Percentiles rank a stretch among this genome's conserved stretches.
These are phyloP conservation scores for Murraya koenigii DNA, from an alignment of 345 rosid species.

Conservation along the genomic window DNA sequence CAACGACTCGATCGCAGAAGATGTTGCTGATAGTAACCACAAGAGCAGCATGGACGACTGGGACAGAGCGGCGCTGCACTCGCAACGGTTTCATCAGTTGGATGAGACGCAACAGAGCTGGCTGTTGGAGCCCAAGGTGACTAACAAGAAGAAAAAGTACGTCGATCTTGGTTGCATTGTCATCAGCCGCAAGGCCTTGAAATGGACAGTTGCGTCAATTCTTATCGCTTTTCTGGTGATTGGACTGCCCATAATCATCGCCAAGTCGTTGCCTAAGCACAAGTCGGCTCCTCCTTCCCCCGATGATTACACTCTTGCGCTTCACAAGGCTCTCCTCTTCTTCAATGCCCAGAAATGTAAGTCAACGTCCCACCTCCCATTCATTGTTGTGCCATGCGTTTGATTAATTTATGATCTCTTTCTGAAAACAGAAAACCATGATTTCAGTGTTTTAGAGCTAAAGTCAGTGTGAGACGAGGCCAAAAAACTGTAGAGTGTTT, in stretches of 20 bases:
- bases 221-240: conserved; percentile 48
- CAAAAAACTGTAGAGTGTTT: too few species aligned
- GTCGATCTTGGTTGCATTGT: conserved; percentile 77
- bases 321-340: conserved; percentile 76
- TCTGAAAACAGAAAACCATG: too few species aligned
- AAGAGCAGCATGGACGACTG: too few species aligned
- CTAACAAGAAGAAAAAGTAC: conserved; percentile 50
- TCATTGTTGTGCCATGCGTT: rapidly evolving
- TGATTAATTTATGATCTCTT: too few species aligned
- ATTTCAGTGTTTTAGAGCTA: too few species aligned
- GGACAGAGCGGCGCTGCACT: conserved; percentile 15
- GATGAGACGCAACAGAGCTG: conserved; percentile 91
- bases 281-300: conserved; percentile 50
- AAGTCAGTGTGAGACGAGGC: too few species aligned
- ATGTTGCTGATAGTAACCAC: too few species aligned
- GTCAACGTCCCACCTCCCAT: conserved; percentile 10
- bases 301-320: conserved; percentile 72
- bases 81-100: conserved; percentile 30
- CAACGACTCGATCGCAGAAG: conserved; percentile 6
- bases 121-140: conserved; percentile 52
- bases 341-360: conserved; percentile 92
- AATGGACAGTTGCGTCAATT: conserved; percentile 47
- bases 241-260: conserved; percentile 66
- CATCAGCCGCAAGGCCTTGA: conserved; percentile 48
- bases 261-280: conserved; percentile 56